Percentiles rank a stretch among this genome's conserved stretches.
Conservation (phyloP, 805 yeast species). For the Kuraishia capsulata region DNA sequence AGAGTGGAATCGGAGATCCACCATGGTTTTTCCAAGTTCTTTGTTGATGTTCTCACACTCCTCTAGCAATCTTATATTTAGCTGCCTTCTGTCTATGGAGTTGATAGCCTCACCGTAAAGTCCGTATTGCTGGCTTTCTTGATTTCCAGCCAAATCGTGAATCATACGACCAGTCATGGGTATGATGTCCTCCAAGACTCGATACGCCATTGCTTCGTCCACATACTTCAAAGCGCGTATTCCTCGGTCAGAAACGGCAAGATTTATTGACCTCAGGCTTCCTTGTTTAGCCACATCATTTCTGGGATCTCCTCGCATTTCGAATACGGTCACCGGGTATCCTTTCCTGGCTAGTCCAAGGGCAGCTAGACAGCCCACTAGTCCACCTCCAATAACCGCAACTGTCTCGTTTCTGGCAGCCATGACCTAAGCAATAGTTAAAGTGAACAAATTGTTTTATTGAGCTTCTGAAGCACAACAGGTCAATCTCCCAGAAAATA, state of each 20-base stretch:
- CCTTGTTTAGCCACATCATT: slow-evolving; percentile 11
- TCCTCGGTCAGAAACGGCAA: slow-evolving; percentile 85
- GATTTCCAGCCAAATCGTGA: slow-evolving; percentile 57
- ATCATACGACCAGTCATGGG: slow-evolving; percentile 92
- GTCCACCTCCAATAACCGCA: slow-evolving; percentile 81
- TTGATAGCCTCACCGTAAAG: slow-evolving; percentile 76
- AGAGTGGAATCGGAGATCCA: slow-evolving; percentile 2
- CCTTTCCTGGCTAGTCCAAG: slow-evolving; percentile 72
- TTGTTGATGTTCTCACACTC: slow-evolving; percentile 44
- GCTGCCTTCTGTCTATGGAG: slow-evolving; percentile 68
- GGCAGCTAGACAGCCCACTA: slow-evolving; percentile 81
- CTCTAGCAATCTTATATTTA: slow-evolving; percentile 57
- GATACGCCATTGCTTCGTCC: slow-evolving; percentile 45
- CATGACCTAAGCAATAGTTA: slow-evolving; percentile 5
- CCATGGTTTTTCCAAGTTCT: no score
- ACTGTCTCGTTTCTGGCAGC: slow-evolving; percentile 27
- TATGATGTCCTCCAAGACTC: slow-evolving; percentile 51
- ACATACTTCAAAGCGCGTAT: slow-evolving; percentile 58
- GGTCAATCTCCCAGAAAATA: no score
- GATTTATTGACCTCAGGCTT: slow-evolving; percentile 59
- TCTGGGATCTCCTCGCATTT: slow-evolving; percentile 64
- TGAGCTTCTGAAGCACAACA: no score
- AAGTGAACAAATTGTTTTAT: background rate
- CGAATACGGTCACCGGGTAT: slow-evolving; percentile 62
- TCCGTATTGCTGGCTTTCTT: slow-evolving; percentile 69